Conservation (phyloP, 805 yeast genomes). For the Ogataea nonfermentans region DNA sequence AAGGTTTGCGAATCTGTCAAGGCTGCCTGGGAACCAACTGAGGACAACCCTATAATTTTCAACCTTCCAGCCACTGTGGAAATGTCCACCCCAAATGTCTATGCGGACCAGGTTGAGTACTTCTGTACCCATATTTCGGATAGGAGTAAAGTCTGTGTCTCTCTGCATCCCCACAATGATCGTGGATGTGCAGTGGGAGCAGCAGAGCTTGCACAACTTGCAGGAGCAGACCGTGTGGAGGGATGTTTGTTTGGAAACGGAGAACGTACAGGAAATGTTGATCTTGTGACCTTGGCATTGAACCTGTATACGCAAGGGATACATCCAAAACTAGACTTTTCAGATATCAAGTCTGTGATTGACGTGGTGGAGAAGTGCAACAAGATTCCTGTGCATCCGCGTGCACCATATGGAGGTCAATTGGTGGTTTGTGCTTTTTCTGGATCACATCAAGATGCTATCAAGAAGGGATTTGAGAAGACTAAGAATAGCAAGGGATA, state of each 20-base stretch:
- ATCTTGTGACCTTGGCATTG: slow-evolving; percentile 69
- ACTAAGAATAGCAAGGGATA: slow-evolving; percentile 34
- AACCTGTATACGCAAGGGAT: slow-evolving; percentile 79
- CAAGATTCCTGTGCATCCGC: slow-evolving; percentile 68
- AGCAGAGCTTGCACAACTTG: slow-evolving; percentile 68
- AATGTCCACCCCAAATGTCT: slow-evolving; percentile 70
- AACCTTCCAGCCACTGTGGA: slow-evolving; percentile 82
- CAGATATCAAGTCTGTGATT: slow-evolving; percentile 63
- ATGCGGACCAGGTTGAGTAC: slow-evolving; percentile 79
- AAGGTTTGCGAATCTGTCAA: slow-evolving; percentile 79
- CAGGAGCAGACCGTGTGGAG: slow-evolving; percentile 83
- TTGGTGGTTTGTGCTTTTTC: slow-evolving; percentile 76
- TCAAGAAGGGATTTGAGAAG: slow-evolving; percentile 38
- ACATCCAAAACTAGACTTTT: slow-evolving; percentile 67
- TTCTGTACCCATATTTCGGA: slow-evolving; percentile 65
- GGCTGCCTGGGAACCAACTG: slow-evolving; percentile 74
- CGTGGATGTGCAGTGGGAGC: slow-evolving; percentile 89
- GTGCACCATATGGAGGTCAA: slow-evolving; percentile 82
- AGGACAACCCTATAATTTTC: slow-evolving; percentile 68
- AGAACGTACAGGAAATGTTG: slow-evolving; percentile 84
- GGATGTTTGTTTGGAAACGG: slow-evolving; percentile 84
- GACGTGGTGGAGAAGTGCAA: slow-evolving; percentile 73
- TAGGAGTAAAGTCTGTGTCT: slow-evolving; percentile 66
- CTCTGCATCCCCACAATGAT: slow-evolving; percentile 78
- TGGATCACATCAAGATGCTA: slow-evolving; percentile 47